Evolutionary conservation across 441 rosid species (phyloP), one percentile per base, ranked within the genome.

Genomic region (Croton laevigatus): DNA sequence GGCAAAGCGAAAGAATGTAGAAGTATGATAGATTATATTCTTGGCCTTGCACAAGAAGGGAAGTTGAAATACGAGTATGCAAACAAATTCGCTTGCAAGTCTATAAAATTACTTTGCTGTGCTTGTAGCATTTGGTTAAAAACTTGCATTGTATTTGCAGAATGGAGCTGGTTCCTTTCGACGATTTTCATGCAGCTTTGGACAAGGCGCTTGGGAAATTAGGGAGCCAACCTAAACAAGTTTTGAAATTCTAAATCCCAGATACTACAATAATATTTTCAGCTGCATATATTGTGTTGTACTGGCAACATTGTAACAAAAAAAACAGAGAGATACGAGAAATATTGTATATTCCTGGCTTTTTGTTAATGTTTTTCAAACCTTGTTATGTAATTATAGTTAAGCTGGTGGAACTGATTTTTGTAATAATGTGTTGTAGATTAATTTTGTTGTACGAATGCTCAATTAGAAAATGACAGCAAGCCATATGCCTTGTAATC

Each of bases 211-310:
- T 87, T 0, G 97, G 94, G 44, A 90, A 88, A 74, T 77, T 76
- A 10, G 94, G 97, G 73, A 85, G 83, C 84, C 99, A 88, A 44
- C 96, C 93, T 17, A 94, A 94, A 74, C 97, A 94, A 81, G 94
- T 94, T 65, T 76, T 94, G 67, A 89, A 66, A 68, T 94, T 91
- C 81, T 94, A 75, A 82, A 16, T 38, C 22, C 14, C 53, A 32
- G 37, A 14, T 40, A n/a, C 19, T 38, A 0, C 16, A 38, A 37
- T 9, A 46, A 42, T 46, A 10, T 19, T 4, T 23, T 19, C 14
- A 9, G 66, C 14, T 8, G 8, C 10, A 52, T 55, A 8, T 51
- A 6, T n/a, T 51, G 55, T 5, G 3, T n/a, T 49, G 53, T 6
- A 49, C 8, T 17, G 13, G 53, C 32, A 49, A 2, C 19, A 6